Percentiles rank a stretch among this genome's conserved stretches.
Conservation (phyloP, 176 grass and related monocot species). For the Lolium rigidum region DNA sequence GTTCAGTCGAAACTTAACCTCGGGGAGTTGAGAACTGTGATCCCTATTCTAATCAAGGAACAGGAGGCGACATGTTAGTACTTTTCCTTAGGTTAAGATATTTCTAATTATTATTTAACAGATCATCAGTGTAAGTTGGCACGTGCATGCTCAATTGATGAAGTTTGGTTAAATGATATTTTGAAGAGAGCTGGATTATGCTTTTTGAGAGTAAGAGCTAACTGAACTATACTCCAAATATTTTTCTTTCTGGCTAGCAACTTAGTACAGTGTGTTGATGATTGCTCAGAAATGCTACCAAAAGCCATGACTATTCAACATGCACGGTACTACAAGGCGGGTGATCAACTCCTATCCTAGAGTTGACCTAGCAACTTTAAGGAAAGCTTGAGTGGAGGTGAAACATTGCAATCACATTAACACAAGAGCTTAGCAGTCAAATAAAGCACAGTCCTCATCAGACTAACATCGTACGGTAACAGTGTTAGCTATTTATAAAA, state of each 20-base stretch:
- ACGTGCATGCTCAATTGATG: constrained; percentile 4
- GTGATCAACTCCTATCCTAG: constrained; percentile 47
- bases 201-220: not conserved
- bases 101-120: not conserved
- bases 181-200: not conserved
- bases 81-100: not conserved
- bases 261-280: not conserved
- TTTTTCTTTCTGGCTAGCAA: not conserved
- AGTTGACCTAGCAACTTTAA: constrained; percentile 37
- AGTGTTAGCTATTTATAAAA: not conserved
- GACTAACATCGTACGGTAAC: not conserved
- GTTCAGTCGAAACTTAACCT: constrained; percentile 35
- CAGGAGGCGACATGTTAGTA: not conserved
- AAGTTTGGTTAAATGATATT: not conserved
- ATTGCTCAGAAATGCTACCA: not conserved
- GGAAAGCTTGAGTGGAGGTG: constrained; percentile 3
- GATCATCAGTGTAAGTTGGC: not conserved
- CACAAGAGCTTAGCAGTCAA: constrained; percentile 5
- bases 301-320: not conserved
- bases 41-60: constrained; percentile 35
- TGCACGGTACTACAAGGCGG: constrained; percentile 1
- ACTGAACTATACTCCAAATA: not conserved
- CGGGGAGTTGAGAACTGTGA: not conserved
- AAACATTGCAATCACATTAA: constrained; percentile 42
- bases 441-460: constrained; percentile 2